Conservation (phyloP, 1,284 basidiomycete species). For the Golubevia sp. region DNA sequence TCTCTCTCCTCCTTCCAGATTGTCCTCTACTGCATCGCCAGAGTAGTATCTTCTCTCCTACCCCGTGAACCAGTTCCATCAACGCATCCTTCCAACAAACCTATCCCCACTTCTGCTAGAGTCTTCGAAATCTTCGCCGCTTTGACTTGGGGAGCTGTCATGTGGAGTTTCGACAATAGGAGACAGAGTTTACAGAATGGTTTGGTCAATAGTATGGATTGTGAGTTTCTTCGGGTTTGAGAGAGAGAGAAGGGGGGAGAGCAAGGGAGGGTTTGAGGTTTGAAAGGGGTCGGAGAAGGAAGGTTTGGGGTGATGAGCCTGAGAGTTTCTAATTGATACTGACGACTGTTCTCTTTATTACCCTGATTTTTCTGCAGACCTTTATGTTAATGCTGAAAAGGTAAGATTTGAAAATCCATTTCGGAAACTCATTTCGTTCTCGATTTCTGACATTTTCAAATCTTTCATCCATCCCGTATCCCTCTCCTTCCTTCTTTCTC, state of each 20-base stretch:
- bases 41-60: conserved; percentile 45
- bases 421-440: no score
- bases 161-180: conserved; percentile 89
- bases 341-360: neutral
- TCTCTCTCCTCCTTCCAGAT: conserved; percentile 69
- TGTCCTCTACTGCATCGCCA: conserved; percentile 74
- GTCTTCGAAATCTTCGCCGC: conserved; percentile 89
- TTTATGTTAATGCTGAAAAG: conserved; percentile 57
- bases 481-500: no score
- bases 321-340: neutral
- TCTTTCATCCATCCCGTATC: no score
- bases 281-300: neutral
- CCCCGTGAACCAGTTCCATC: conserved; percentile 44
- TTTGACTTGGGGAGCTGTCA: conserved; percentile 90
- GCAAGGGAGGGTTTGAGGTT: neutral
- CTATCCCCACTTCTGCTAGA: conserved; percentile 66
- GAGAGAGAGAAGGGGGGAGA: neutral
- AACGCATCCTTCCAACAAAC: conserved; percentile 29
- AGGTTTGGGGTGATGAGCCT: neutral
- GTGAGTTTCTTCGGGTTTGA: no score
- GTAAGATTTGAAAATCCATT: no score
- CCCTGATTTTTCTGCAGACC: conserved; percentile 24
- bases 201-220: conserved; percentile 70
- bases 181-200: conserved; percentile 89
- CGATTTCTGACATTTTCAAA: no score